Base-by-base conservation (phyloP, 1,284 basidiomycete species). In the Cronartium quercuum region DNA sequence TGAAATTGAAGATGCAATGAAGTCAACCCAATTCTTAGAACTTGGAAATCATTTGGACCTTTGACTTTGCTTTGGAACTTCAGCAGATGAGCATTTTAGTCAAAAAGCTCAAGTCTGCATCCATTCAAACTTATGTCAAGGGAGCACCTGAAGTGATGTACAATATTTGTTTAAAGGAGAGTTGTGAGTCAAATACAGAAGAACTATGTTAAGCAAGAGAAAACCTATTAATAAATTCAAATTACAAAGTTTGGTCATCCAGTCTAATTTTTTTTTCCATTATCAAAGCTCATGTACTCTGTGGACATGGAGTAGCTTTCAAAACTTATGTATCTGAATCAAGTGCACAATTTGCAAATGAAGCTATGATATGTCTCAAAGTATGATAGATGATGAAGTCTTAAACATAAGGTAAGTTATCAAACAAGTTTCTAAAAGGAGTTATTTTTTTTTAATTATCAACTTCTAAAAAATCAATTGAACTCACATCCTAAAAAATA, bases 91-190 rank as follows among this genome's bases (percentile, higher is more conserved):
- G 93, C 77, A 96, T 98, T 37, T 88, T 99, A 73, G 95, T 98
- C 79, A 98, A 98, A 82, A 86, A 92, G 67, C 86, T 98, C 75
- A 96, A 91, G 82, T 94, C 94, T 77, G 88, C 84, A 61, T 92
- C 91, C 81, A 98, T 98, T 92, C 95, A 98, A 81, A 86, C 98
- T 7, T 98, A 97, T 81, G 94, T 95, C 81, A 99, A 99, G 82
- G 96, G 96, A 29, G 96, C 96, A 0, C 96, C 96, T 0, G 96
- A 99, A 82, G 92, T 96, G 71, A 98, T 99, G 94, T 82, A 84
- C 2, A 94, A 96, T 62, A 98, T 99, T 76, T 98, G 94, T 81
- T 90, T 93, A 75, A 89, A 86, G 77, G 87, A 89, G 66, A 91
- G 92, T 15, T 90, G 93, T 94, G 79, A 79, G 92, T 85, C 1